phyloP scores from a whole-genome alignment of 2,329 filamentous ascomycete species.

The Cladophialophora immunda region DNA sequence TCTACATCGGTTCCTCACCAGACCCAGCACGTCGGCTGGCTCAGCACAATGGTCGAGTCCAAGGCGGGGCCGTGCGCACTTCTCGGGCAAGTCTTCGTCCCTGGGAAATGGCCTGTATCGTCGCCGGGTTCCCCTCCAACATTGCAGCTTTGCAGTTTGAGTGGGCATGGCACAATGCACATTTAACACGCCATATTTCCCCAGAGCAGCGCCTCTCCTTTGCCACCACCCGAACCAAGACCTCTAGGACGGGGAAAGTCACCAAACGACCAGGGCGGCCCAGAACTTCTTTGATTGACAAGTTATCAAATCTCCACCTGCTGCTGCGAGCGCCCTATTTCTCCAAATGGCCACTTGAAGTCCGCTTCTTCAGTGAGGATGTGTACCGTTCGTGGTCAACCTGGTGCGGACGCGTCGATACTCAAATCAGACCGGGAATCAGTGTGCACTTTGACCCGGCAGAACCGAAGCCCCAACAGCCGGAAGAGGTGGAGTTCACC shows the following conservation, averaged over 20 bases:
- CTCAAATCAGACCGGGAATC: constrained; percentile 59
- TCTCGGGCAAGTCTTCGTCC: constrained; percentile 73
- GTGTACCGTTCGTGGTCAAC: constrained; percentile 74
- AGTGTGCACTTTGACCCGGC: constrained; percentile 63
- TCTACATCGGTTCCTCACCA: constrained; percentile 93
- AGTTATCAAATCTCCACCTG: constrained; percentile 82
- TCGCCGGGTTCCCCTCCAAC: constrained; percentile 87
- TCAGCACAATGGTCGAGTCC: constrained; percentile 88
- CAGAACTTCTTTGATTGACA: constrained; percentile 68
- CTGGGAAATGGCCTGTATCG: constrained; percentile 89
- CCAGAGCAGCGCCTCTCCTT: constrained; percentile 54
- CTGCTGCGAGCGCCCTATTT: constrained; percentile 83
- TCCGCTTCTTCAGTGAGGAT: constrained; percentile 80
- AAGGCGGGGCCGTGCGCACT: constrained; percentile 83
- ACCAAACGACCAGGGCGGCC: constrained; percentile 65
- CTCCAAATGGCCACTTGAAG: constrained; percentile 77
- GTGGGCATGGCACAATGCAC: constrained; percentile 92
- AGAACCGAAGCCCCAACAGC: constrained; percentile 30
- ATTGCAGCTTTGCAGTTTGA: constrained; percentile 93
- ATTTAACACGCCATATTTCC: constrained; percentile 80
- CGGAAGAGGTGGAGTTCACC: constrained; percentile 38
- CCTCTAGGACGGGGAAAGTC: constrained; percentile 48
- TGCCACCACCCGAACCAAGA: constrained; percentile 36
- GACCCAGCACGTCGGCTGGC: constrained; percentile 83
- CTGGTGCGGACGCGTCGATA: constrained; percentile 62